A percentile compares a stretch with the other conserved stretches of the same genome.
Conservation (phyloP, 148 eudicot genomes). For the Mesembryanthemum crystallinum region DNA sequence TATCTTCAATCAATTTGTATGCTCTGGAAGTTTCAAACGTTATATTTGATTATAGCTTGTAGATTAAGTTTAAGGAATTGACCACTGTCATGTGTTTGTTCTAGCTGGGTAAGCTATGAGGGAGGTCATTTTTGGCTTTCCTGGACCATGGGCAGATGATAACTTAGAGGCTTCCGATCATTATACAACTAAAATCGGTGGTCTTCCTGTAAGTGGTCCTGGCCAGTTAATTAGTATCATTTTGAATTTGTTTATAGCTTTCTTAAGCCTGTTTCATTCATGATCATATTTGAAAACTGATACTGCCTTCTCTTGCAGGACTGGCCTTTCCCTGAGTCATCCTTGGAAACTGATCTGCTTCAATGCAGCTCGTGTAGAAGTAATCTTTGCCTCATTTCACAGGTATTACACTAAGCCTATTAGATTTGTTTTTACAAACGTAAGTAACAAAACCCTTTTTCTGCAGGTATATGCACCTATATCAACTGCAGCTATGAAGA, state of each 20-base stretch:
- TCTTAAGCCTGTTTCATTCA: not conserved
- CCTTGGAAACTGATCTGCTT: slow-evolving; percentile 38
- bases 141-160: slow-evolving; percentile 88
- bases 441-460: not conserved
- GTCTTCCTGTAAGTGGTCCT: slow-evolving; percentile 64
- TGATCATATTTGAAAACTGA: not conserved
- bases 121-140: slow-evolving; percentile 64
- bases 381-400: slow-evolving; percentile 58
- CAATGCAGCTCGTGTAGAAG: slow-evolving; percentile 53
- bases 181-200: slow-evolving; percentile 83
- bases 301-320: slow-evolving; percentile 46
- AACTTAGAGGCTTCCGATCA: slow-evolving; percentile 67
- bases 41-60: too few relatives aligned
- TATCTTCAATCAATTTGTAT: not conserved
- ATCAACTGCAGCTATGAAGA: slow-evolving; percentile 37
- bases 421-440: not conserved
- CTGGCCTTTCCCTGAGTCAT: slow-evolving; percentile 54
- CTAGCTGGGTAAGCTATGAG: slow-evolving; percentile 36
- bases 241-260: not conserved
- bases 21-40: not conserved
- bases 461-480: slow-evolving; percentile 82
- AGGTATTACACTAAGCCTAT: slow-evolving; percentile 42
- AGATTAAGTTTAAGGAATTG: too few relatives aligned
- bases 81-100: slow-evolving; percentile 1
- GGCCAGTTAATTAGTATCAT: not conserved